These are phyloP conservation scores for Coix lacrymajobi DNA, from an alignment of 176 grass and related monocot species.

Conservation along the genomic window DNA sequence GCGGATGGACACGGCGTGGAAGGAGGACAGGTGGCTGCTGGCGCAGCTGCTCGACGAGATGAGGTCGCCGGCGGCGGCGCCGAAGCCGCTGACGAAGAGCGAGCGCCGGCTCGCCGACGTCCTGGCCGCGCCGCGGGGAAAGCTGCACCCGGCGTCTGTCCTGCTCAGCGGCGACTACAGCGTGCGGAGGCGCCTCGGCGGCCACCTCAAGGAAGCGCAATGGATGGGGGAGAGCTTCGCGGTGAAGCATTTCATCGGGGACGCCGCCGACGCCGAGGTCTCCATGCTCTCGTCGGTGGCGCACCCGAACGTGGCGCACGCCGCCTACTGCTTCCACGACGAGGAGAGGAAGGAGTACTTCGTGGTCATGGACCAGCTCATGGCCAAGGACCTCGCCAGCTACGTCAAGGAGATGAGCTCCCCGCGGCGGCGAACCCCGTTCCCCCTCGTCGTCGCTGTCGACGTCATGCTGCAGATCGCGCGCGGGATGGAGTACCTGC, in stretches of 20 bases:
- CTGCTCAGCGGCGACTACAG: conserved; percentile 65
- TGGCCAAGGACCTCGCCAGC: conserved; percentile 66
- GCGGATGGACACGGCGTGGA: conserved; percentile 66
- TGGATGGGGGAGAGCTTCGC: conserved; percentile 84
- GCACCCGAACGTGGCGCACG: conserved; percentile 69
- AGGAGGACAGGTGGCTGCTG: conserved; percentile 77
- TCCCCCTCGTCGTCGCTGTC: conserved; percentile 59
- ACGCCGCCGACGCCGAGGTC: conserved; percentile 51
- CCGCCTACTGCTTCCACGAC: conserved; percentile 63
- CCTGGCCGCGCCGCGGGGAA: conserved; percentile 49
- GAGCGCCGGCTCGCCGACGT: conserved; percentile 65
- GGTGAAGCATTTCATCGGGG: conserved; percentile 73
- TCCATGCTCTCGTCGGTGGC: conserved; percentile 58
- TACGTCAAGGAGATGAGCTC: conserved; percentile 62
- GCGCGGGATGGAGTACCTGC: conserved; percentile 85
- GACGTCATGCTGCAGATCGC: conserved; percentile 93
- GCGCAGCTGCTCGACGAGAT: conserved; percentile 66
- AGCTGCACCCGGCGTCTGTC: conserved; percentile 49
- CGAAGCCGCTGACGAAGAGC: conserved; percentile 44
- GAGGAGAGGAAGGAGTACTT: conserved; percentile 82
- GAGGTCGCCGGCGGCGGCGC: conserved; percentile 18
- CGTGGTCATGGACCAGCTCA: conserved; percentile 67
- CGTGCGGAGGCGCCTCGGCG: conserved; percentile 56
- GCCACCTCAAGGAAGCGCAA: conserved; percentile 77
- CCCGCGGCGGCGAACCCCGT: conserved; percentile 49